These are phyloP conservation scores for Plectosphaerella sp. DNA, from an alignment of 2,329 filamentous ascomycete genomes.

Conservation along the genomic window DNA sequence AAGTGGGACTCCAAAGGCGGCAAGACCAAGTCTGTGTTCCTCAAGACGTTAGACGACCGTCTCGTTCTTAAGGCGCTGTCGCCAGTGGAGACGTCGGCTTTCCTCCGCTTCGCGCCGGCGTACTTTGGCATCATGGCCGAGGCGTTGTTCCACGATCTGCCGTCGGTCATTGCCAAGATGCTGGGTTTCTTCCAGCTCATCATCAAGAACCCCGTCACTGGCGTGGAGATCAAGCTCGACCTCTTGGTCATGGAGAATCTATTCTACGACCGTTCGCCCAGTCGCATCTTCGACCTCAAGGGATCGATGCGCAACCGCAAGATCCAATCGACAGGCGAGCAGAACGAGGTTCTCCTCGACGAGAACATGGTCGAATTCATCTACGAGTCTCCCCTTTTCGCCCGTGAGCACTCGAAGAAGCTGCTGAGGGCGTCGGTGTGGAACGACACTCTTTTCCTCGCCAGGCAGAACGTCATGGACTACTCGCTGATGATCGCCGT, in stretches of 20 bases:
- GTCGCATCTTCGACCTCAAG: constrained; percentile 91
- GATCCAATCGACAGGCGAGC: constrained; percentile 90
- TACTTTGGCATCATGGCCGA: constrained; percentile 98
- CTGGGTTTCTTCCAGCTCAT: constrained; percentile 96
- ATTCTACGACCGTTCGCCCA: constrained; percentile 90
- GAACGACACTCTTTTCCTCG: constrained; percentile 96
- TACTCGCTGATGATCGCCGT: constrained; percentile 98
- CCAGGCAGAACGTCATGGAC: constrained; percentile 97
- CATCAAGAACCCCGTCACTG: constrained; percentile 90
- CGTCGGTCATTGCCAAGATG: constrained; percentile 98
- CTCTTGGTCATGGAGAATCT: constrained; percentile 95
- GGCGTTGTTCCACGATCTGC: constrained; percentile 89
- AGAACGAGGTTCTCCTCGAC: constrained; percentile 92
- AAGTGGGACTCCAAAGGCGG: constrained; percentile 98
- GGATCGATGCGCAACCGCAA: constrained; percentile 98
- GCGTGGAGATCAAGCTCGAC: constrained; percentile 91
- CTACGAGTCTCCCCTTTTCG: constrained; percentile 92
- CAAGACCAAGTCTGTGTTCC: constrained; percentile 94
- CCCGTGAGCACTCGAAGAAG: constrained; percentile 93
- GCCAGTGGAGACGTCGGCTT: constrained; percentile 86
- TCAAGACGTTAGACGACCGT: constrained; percentile 93
- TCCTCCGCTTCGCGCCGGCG: constrained; percentile 90
- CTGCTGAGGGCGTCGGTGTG: constrained; percentile 86
- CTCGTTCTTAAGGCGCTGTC: constrained; percentile 90
- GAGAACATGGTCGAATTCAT: constrained; percentile 99